Evolutionary conservation across 139 green algal species (phyloP).

Genomic region (Desmodesmus armatus): DNA sequence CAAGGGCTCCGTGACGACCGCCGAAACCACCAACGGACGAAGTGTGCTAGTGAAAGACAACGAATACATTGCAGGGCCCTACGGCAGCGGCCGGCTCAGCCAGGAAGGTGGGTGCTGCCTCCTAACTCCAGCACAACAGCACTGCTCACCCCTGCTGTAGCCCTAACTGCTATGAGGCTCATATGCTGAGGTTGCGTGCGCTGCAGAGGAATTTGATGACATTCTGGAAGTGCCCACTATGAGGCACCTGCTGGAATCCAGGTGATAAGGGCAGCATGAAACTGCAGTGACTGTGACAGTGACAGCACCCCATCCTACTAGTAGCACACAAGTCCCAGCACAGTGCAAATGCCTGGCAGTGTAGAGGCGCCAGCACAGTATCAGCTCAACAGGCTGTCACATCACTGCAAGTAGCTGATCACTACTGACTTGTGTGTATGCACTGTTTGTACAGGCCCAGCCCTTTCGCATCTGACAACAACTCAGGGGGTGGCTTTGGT

Average conservation of each 20-base stretch:
- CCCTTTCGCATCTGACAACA: slow-evolving; percentile 81
- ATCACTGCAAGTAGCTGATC: too few relatives aligned
- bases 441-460: slow-evolving; percentile 36
- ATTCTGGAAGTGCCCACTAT: slow-evolving; percentile 52
- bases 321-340: too few relatives aligned
- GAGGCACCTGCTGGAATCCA: slow-evolving; percentile 43
- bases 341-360: too few relatives aligned
- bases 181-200: neutral
- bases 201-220: slow-evolving; percentile 39
- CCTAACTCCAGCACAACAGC: too few relatives aligned
- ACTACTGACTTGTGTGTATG: neutral
- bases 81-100: slow-evolving; percentile 31
- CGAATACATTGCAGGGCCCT: slow-evolving; percentile 25
- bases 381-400: too few relatives aligned
- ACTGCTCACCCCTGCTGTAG: slow-evolving; percentile 20
- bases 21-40: too few relatives aligned
- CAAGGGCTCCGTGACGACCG: too few relatives aligned
- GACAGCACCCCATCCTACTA: too few relatives aligned
- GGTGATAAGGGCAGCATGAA: slow-evolving; percentile 15
- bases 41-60: too few relatives aligned
- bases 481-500: slow-evolving; percentile 89
- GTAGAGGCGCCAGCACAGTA: too few relatives aligned
- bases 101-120: neutral
- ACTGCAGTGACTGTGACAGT: too few relatives aligned
- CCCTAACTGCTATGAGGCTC: neutral